Evolutionary conservation across 208 protist species (phyloP).

Genomic region (Vickermania spadyakhi): DNA sequence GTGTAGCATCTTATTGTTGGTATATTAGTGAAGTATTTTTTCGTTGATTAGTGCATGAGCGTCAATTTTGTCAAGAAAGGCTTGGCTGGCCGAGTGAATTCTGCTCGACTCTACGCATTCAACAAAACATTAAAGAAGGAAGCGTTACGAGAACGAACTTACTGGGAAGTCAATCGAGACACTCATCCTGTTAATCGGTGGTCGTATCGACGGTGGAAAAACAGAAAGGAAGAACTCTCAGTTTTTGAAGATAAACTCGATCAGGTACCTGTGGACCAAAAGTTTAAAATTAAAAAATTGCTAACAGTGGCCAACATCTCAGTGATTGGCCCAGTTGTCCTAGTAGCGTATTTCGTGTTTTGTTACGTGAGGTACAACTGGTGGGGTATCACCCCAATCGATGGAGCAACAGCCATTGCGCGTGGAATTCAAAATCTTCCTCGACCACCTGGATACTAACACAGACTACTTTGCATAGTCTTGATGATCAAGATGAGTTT

Average conservation of each 20-base stretch:
- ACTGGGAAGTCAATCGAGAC: constrained; percentile 78
- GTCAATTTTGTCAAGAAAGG: constrained; percentile 43
- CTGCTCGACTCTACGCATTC: constrained; percentile 63
- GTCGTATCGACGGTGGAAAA: constrained; percentile 67
- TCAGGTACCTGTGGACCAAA: constrained; percentile 69
- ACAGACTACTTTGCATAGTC: too few relatives aligned
- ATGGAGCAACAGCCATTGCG: constrained; percentile 51
- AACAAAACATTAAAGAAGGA: constrained; percentile 80
- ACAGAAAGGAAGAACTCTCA: constrained; percentile 60
- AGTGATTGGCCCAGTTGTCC: constrained; percentile 49
- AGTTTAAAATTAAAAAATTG: constrained; percentile 82
- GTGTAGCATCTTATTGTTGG: too few relatives aligned
- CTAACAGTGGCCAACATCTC: constrained; percentile 73
- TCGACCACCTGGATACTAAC: constrained; percentile 61
- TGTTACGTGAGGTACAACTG: constrained; percentile 49
- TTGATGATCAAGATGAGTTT: too few relatives aligned
- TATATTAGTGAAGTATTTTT: too few relatives aligned
- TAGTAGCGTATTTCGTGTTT: constrained; percentile 56
- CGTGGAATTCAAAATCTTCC: constrained; percentile 71
- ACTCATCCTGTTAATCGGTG: constrained; percentile 76
- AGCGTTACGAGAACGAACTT: constrained; percentile 45
- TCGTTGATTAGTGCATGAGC: neutral
- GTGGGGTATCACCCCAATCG: constrained; percentile 71
- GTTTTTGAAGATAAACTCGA: constrained; percentile 76
- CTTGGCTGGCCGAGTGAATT: constrained; percentile 46